phyloP scores from a whole-genome alignment of 257 asterid species.

The Solanum arcanum region DNA sequence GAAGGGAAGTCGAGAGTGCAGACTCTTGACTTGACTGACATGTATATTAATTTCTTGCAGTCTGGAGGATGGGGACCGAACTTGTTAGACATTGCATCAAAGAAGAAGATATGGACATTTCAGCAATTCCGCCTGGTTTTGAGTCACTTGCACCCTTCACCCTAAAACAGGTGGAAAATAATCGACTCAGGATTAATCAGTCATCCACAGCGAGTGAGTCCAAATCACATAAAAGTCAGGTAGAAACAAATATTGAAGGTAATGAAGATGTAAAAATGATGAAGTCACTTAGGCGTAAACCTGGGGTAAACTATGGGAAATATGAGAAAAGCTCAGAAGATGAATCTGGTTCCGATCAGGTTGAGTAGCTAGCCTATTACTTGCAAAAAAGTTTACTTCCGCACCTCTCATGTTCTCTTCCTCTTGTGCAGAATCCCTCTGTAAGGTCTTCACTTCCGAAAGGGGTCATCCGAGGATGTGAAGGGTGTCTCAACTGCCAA shows the following conservation, averaged over 20 bases:
- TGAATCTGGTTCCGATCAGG: conserved; percentile 66
- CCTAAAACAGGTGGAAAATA: conserved; percentile 40
- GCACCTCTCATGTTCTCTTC: background rate
- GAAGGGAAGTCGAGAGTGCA: background rate
- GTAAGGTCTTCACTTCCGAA: conserved; percentile 43
- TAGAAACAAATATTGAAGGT: conserved; percentile 31
- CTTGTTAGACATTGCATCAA: conserved; percentile 57
- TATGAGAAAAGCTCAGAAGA: conserved; percentile 49
- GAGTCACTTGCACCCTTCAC: conserved; percentile 73
- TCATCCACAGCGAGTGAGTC: conserved; percentile 25
- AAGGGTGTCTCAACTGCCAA: conserved; percentile 70
- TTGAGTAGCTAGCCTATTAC: conserved; percentile 24
- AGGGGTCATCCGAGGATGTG: conserved; percentile 89
- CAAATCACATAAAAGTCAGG: conserved; percentile 16
- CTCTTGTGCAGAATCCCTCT: conserved; percentile 28
- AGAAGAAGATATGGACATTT: conserved; percentile 64
- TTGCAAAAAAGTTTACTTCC: background rate
- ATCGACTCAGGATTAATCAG: conserved; percentile 14
- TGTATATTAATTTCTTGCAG: conserved; percentile 11
- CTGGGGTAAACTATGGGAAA: conserved; percentile 41
- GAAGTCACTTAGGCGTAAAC: conserved; percentile 45
- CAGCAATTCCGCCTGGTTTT: conserved; percentile 89
- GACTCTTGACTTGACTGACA: conserved; percentile 1
- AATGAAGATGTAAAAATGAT: conserved; percentile 30
- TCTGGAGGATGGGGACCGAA: conserved; percentile 55